These are phyloP conservation scores for Ophiocordyceps camponoti-saundersi DNA, from an alignment of 2,329 filamentous ascomycete species.

Conservation along the genomic window DNA sequence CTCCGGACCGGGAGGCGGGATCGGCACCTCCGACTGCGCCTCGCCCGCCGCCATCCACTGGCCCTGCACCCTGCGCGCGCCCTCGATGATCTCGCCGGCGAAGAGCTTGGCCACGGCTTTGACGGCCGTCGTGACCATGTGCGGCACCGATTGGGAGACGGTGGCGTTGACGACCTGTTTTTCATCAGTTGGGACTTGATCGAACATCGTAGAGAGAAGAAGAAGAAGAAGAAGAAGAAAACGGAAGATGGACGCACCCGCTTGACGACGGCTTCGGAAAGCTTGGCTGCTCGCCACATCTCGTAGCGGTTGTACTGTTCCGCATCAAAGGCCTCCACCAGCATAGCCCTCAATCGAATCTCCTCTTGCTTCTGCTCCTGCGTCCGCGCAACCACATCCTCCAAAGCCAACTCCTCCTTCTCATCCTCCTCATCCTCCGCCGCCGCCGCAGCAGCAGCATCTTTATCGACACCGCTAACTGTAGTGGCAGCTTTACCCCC, in stretches of 20 bases:
- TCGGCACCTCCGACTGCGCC: slow-evolving; percentile 35
- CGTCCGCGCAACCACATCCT: slow-evolving; percentile 41
- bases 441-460: slow-evolving; percentile 17
- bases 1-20: too few species aligned
- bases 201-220: background rate
- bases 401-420: slow-evolving; percentile 35
- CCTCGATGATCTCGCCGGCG: slow-evolving; percentile 58
- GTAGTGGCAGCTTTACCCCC: slow-evolving; percentile 23
- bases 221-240: background rate
- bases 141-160: slow-evolving; percentile 61
- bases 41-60: slow-evolving; percentile 51
- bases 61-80: slow-evolving; percentile 50
- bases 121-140: slow-evolving; percentile 58
- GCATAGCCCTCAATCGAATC: slow-evolving; percentile 36
- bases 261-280: slow-evolving; percentile 52
- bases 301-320: slow-evolving; percentile 55
- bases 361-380: slow-evolving; percentile 53
- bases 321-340: slow-evolving; percentile 47
- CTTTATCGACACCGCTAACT: slow-evolving; percentile 26
- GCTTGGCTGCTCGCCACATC: slow-evolving; percentile 50
- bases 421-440: slow-evolving; percentile 39
- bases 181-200: background rate
- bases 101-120: slow-evolving; percentile 63
- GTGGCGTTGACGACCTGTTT: slow-evolving; percentile 55
- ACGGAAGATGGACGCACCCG: slow-evolving; percentile 28